Base-by-base conservation (phyloP, 805 yeast genomes). In the Metschnikowia rubicola region DNA sequence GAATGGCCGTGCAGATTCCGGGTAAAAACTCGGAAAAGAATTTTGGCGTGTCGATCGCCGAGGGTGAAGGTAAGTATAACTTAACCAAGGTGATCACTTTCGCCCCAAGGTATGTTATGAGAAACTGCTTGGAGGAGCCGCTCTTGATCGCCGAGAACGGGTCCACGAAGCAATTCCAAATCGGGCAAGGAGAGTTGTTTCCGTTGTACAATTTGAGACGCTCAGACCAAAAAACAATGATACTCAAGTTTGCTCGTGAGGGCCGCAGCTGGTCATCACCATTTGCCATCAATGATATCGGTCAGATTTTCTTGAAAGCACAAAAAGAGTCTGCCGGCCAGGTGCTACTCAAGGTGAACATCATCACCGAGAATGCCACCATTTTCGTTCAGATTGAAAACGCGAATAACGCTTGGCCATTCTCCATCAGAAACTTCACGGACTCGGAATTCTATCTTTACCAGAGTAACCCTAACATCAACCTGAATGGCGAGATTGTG, bases 391-490 rank as follows among this genome's bases (percentile, higher is more conserved):
- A 83, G 53, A 64, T 92, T 33, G 78, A 77, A 36, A 83, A 83
- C 60, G 94, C 96, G 2, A 79, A 80, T 32, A 77, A 82, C 50
- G 73, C 77, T 48, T 94, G 99, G 99, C 99, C 99, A 10, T 94
- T 71, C 62, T 88, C 97, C 0, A 83, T 94, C 36, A 73, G 97
- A 51, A 94, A 94, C 63, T 91, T 89, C 66, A 88, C 94, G 62
- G 88, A 88, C 51, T 68, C 79, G n/a, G 96, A 89, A 56, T 89
- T 92, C 59, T 77, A 83, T 41, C 81, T 95, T 53, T 92, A 85
- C 62, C 99, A 94, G 61, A 78, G 86, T 41, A 87, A 91, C 66
- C 96, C 97, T 1, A 70, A 72, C 48, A 55, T 71, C 10, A 86
- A 83, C 48, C 84, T 80, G 48, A 88, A 87, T 43, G 84, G 82